Base-by-base conservation (phyloP, 164 flowering plant species). In the Cinnamomum chago region DNA sequence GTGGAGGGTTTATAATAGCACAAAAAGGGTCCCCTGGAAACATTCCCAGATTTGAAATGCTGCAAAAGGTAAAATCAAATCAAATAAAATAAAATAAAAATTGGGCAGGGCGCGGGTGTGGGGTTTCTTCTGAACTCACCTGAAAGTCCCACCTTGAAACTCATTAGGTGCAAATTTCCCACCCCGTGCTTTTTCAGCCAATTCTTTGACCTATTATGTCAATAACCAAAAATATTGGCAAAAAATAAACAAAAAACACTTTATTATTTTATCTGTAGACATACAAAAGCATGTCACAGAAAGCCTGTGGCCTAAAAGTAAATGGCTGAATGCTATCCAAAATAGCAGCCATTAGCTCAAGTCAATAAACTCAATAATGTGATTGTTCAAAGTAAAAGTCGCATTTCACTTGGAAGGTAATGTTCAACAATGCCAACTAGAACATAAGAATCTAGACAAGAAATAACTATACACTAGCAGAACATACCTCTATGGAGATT, bases 21-120 rank as follows among this genome's bases (percentile, higher is more conserved):
- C 97, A 90, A 82, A 94, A 94, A 0, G 82, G 79, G 81, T 96
- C 99, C 80, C 94, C 98, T 22, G 99, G 99, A 83, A 87, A 96
- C 99, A 96, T 96, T 73, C 99, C 99, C 81, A 96, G 85, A 84
- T 96, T 96, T 76, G 99, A 96, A 76, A 96, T 96, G 85, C 99
- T 96, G 97, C 88, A 89, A 1, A 72, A 73, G 35, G 25, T 47
- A 4, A 68, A 30, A 28, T 60, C 30, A 70, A n/a, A 40, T n/a
- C 9, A 24, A 33, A 50, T 15, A 27, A 7, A 64, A 64, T n/a
- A n/a, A n/a, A n/a, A n/a, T n/a, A 66, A 66, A 28, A 58, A 55
- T 22, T 33, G 18, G 13, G 7, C 58, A 23, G 69, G 9, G 35
- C 6, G 30, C 1, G 7, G 11, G 47, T 9, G 20, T 13, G 47